Percentiles rank a stretch among this genome's conserved stretches.
These are phyloP conservation scores for Gypsophila paniculata DNA, from an alignment of 179 eudicot species.

Conservation along the genomic window DNA sequence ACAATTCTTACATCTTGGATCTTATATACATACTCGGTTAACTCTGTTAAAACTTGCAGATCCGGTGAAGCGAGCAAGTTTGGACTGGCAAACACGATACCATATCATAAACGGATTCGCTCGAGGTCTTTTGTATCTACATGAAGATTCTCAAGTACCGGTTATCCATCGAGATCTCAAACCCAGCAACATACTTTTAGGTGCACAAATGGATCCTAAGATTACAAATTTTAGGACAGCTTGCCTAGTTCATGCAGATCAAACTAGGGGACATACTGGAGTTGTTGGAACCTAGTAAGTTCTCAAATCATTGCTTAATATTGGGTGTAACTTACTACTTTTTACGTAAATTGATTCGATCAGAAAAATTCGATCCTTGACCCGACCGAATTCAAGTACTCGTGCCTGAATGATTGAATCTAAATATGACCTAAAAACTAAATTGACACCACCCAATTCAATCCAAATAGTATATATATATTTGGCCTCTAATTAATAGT, in stretches of 20 bases:
- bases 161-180: constrained; percentile 47
- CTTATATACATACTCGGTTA: neutral
- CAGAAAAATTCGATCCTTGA: too few relatives aligned
- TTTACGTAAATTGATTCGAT: too few relatives aligned
- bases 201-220: constrained; percentile 35
- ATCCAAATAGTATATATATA: too few relatives aligned
- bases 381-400: too few relatives aligned
- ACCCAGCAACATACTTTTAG: constrained; percentile 40
- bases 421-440: too few relatives aligned
- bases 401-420: too few relatives aligned
- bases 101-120: constrained; percentile 36
- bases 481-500: too few relatives aligned
- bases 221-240: constrained; percentile 47
- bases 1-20: too few relatives aligned
- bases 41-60: constrained; percentile 18
- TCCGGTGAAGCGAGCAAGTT: constrained; percentile 19
- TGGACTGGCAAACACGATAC: constrained; percentile 38
- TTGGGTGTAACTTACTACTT: too few relatives aligned
- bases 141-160: constrained; percentile 41
- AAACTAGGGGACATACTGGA: constrained; percentile 19
- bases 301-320: too few relatives aligned
- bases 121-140: constrained; percentile 45
- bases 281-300: constrained; percentile 34
- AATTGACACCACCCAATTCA: too few relatives aligned
- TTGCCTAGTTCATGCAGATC: constrained; percentile 22